These are phyloP conservation scores for Penicillium psychrosexuale DNA, from an alignment of 2,329 filamentous ascomycete species.

Conservation along the genomic window DNA sequence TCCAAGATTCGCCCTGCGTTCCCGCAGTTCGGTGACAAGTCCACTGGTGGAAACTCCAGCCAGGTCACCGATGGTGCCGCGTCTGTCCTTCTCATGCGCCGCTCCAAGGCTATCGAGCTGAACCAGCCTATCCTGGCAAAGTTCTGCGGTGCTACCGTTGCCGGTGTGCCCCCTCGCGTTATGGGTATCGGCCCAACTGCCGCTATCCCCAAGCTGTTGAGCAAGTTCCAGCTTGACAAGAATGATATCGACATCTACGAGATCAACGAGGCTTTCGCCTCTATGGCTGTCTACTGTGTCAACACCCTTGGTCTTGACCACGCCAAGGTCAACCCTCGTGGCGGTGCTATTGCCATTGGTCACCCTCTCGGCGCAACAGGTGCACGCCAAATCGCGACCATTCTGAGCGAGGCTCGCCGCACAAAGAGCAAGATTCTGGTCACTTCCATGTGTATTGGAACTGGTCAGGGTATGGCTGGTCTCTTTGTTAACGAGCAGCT, in stretches of 20 bases:
- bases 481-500: constrained; percentile 64
- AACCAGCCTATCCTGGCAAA: constrained; percentile 92
- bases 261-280: constrained; percentile 96
- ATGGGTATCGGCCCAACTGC: constrained; percentile 76
- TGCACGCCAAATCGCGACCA: constrained; percentile 85
- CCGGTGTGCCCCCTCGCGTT: constrained; percentile 85
- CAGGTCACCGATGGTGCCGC: constrained; percentile 94
- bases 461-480: constrained; percentile 65
- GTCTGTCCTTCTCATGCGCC: constrained; percentile 89
- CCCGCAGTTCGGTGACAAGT: constrained; percentile 79
- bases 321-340: constrained; percentile 83
- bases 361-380: constrained; percentile 90
- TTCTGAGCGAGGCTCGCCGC: constrained; percentile 77
- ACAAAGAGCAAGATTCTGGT: constrained; percentile 87
- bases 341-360: constrained; percentile 87
- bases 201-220: constrained; percentile 75
- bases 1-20: constrained; percentile 87
- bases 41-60: constrained; percentile 88
- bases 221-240: constrained; percentile 71
- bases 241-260: constrained; percentile 87
- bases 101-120: constrained; percentile 79
- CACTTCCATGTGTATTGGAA: constrained; percentile 83
- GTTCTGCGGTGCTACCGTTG: constrained; percentile 86
- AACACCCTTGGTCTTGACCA: constrained; percentile 62
- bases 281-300: constrained; percentile 93